phyloP scores from a whole-genome alignment of 2,329 filamentous ascomycete species.

The Aureobasidium sp. region DNA sequence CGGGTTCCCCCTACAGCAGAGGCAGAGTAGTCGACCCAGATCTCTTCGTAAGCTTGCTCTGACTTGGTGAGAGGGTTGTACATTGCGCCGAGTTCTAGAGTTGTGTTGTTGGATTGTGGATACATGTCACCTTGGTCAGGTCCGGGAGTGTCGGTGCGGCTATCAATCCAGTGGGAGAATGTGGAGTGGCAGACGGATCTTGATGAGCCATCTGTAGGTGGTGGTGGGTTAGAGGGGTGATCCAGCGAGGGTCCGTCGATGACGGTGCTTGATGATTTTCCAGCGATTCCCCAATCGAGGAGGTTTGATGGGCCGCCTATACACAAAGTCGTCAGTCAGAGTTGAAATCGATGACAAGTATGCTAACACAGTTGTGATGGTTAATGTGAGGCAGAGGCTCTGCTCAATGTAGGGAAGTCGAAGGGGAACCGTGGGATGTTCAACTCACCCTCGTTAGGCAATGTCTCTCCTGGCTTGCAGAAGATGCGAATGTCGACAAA shows the following conservation, averaged over 20 bases:
- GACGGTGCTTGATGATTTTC: constrained; percentile 37
- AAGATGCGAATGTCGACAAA: constrained; percentile 56
- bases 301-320: constrained; percentile 25
- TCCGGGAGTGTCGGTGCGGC: constrained; percentile 35
- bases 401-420: not conserved
- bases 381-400: not conserved
- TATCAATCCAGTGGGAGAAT: constrained; percentile 56
- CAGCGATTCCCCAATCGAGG: constrained; percentile 60
- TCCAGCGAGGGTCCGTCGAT: constrained; percentile 15
- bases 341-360: not conserved
- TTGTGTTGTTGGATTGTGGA: constrained; percentile 25
- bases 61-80: constrained; percentile 46
- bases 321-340: constrained; percentile 8
- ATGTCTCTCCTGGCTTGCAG: constrained; percentile 11
- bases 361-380: not conserved
- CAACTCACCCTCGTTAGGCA: constrained; percentile 18
- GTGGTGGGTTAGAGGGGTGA: constrained; percentile 6
- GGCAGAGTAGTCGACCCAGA: constrained; percentile 48
- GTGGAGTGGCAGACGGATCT: constrained; percentile 23
- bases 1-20: constrained; percentile 19
- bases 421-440: not conserved
- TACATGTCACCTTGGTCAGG: constrained; percentile 51
- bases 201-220: not conserved
- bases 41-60: constrained; percentile 54
- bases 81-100: constrained; percentile 52